phyloP scores from a whole-genome alignment of 768 basidiomycete species.

The Coprinellus micaceus region DNA sequence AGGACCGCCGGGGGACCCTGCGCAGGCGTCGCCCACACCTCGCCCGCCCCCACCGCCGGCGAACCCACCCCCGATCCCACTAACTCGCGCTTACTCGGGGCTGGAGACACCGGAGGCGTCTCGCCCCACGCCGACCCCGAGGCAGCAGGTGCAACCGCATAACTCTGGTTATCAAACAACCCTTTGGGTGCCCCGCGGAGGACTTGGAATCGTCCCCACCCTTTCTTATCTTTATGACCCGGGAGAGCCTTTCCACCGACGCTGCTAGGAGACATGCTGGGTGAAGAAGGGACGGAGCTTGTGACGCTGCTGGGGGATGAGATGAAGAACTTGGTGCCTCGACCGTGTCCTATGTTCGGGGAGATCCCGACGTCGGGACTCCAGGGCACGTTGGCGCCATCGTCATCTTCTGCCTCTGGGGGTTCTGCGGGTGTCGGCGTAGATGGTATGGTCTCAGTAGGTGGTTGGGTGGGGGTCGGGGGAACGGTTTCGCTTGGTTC shows the following conservation, averaged over 20 bases:
- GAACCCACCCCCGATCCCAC: background rate
- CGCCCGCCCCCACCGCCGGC: background rate
- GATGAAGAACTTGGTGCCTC: background rate
- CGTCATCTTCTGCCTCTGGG: background rate
- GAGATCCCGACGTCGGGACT: background rate
- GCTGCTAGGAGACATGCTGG: background rate
- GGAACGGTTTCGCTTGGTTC: conserved; percentile 4
- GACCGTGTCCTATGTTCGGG: background rate
- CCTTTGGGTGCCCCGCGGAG: background rate
- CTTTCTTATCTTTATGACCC: background rate
- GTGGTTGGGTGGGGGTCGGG: background rate
- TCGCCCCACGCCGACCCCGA: background rate
- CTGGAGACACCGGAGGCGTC: no score
- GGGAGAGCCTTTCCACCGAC: background rate
- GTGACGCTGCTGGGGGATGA: no score
- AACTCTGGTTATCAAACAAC: background rate
- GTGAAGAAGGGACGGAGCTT: no score
- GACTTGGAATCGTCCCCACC: conserved; percentile 1
- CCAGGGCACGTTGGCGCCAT: background rate
- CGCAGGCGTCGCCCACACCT: background rate
- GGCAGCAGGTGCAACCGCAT: background rate
- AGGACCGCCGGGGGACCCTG: conserved; percentile 5
- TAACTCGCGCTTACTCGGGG: no score
- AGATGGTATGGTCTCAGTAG: background rate
- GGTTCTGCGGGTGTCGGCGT: background rate